Conservation (phyloP, 2,329 filamentous ascomycete genomes). For the Chaetomium sp. region DNA sequence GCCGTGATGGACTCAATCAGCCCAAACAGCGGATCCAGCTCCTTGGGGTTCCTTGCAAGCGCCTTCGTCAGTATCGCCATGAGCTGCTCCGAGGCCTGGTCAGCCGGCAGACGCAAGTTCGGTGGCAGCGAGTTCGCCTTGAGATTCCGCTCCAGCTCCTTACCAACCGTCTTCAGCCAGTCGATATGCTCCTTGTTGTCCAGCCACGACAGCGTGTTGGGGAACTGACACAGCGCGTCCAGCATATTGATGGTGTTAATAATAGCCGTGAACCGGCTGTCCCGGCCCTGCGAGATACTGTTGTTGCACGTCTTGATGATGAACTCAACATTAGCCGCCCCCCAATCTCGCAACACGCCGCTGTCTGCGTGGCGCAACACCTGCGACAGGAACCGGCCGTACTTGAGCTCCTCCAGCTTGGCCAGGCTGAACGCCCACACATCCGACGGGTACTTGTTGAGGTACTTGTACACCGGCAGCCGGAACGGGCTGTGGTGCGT, state of each 20-base stretch:
- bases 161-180: slow-evolving; percentile 62
- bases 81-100: slow-evolving; percentile 83
- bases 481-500: slow-evolving; percentile 91
- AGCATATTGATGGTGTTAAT: slow-evolving; percentile 86
- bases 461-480: slow-evolving; percentile 80
- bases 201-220: slow-evolving; percentile 64
- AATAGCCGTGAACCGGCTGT: slow-evolving; percentile 61
- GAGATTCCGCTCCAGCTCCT: slow-evolving; percentile 70
- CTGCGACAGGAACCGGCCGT: slow-evolving; percentile 87
- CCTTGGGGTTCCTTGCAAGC: slow-evolving; percentile 64
- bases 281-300: slow-evolving; percentile 57
- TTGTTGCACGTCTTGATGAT: slow-evolving; percentile 64
- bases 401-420: slow-evolving; percentile 75
- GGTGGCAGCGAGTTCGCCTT: slow-evolving; percentile 63
- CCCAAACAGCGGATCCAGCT: slow-evolving; percentile 77
- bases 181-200: slow-evolving; percentile 54
- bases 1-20: slow-evolving; percentile 78
- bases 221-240: slow-evolving; percentile 66
- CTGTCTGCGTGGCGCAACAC: slow-evolving; percentile 72
- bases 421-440: slow-evolving; percentile 74
- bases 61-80: slow-evolving; percentile 80
- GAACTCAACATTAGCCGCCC: slow-evolving; percentile 64
- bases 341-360: slow-evolving; percentile 64
- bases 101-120: slow-evolving; percentile 71
- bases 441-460: slow-evolving; percentile 88